A percentile compares a stretch with the other conserved stretches of the same genome.
Evolutionary conservation across 2,329 filamentous ascomycete species (phyloP).

Genomic region (Fonsecaea monophora): DNA sequence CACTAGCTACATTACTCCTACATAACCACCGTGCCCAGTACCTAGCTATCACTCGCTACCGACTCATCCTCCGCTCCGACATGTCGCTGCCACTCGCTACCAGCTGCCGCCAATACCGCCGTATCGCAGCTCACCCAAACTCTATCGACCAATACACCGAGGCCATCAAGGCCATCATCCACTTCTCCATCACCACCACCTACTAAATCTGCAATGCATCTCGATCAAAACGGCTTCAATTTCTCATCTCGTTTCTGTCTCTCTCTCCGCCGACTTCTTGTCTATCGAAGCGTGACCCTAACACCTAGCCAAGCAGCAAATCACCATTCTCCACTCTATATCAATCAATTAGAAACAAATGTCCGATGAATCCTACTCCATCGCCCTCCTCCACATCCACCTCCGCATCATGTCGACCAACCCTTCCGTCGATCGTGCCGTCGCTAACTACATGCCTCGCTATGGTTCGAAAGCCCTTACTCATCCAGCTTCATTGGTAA

Average conservation of each 20-base stretch:
- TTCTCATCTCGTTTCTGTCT: not conserved
- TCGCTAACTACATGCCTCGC: conserved; percentile 10
- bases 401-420: not conserved
- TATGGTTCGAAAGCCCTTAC: not conserved
- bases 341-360: not conserved
- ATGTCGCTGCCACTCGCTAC: not conserved
- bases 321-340: not conserved
- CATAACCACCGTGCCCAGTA: too few species aligned
- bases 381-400: not conserved
- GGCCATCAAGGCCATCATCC: not conserved
- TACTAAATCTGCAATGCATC: not conserved
- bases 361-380: not conserved
- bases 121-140: not conserved
- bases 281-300: not conserved
- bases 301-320: not conserved
- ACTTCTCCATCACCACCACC: not conserved
- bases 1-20: too few species aligned
- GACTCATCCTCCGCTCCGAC: not conserved
- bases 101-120: not conserved
- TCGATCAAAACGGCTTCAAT: not conserved
- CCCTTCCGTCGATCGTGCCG: conserved; percentile 3
- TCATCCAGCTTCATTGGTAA: not conserved
- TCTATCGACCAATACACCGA: not conserved
- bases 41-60: not conserved
- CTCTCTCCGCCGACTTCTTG: too few species aligned